Percentiles rank a stretch among this genome's conserved stretches.
Conservation (phyloP, 176 grass and related monocot genomes). For the Areca catechu region DNA sequence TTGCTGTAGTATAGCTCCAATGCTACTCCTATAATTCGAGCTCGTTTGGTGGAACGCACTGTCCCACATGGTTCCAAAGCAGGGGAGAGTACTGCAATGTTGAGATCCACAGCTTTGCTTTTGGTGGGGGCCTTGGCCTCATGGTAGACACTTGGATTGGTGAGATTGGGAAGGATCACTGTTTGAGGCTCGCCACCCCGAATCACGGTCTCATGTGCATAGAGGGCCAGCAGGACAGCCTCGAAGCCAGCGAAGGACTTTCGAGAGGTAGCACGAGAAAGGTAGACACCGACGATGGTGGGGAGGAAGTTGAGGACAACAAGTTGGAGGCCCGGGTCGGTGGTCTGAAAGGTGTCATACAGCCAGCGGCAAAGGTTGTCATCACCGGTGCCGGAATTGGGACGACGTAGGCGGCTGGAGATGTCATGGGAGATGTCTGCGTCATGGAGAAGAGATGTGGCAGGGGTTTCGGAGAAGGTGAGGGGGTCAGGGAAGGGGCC, state of each 20-base stretch:
- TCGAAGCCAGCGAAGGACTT: constrained; percentile 69
- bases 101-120: constrained; percentile 23
- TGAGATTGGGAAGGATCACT: constrained; percentile 40
- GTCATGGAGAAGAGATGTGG: constrained; percentile 48
- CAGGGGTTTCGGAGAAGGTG: constrained; percentile 27
- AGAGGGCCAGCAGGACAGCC: constrained; percentile 68
- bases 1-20: constrained; percentile 68
- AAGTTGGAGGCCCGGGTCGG: constrained; percentile 48
- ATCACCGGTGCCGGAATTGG: constrained; percentile 36
- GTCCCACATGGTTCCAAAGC: constrained; percentile 54
- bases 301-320: constrained; percentile 56
- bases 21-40: constrained; percentile 52
- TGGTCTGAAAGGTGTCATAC: constrained; percentile 70
- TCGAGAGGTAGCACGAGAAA: constrained; percentile 39
- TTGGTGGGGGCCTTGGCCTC: constrained; percentile 32
- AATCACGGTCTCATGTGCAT: constrained; percentile 42
- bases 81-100: constrained; percentile 40
- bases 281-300: constrained; percentile 52
- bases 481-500: constrained; percentile 27
- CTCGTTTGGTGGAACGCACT: constrained; percentile 49
- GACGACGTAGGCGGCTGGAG: constrained; percentile 21
- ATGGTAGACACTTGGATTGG: constrained; percentile 55
- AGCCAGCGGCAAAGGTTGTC: constrained; percentile 73
- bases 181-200: constrained; percentile 35
- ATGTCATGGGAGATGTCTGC: constrained; percentile 24